Conservation (phyloP, 257 asterid species). For the Lantana camara region DNA sequence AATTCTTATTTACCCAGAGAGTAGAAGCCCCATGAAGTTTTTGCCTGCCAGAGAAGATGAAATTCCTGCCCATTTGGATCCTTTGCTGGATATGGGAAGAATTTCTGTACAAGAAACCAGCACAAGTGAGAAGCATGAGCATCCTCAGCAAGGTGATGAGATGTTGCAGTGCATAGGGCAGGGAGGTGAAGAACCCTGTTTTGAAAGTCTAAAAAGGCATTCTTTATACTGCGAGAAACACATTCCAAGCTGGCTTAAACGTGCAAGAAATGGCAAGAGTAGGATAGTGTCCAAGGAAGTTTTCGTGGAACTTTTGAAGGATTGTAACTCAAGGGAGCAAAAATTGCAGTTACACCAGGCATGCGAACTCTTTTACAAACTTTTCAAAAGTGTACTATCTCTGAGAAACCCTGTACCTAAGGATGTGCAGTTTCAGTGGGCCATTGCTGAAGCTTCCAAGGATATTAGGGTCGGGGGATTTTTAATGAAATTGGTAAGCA, state of each 20-base stretch:
- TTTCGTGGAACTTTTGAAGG: constrained; percentile 70
- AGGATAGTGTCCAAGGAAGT: constrained; percentile 95
- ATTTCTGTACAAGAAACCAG: constrained; percentile 35
- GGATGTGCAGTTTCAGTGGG: constrained; percentile 94
- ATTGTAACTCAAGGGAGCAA: constrained; percentile 73
- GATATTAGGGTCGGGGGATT: constrained; percentile 58
- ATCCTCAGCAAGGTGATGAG: constrained; percentile 43
- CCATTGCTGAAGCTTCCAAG: constrained; percentile 89
- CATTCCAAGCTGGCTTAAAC: constrained; percentile 97
- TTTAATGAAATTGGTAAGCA: constrained; percentile 63
- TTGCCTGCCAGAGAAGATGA: constrained; percentile 41
- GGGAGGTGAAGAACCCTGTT: constrained; percentile 57
- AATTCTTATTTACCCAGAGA: constrained; percentile 30
- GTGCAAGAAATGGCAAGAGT: constrained; percentile 96
- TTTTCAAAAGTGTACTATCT: constrained; percentile 78
- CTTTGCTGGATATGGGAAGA: constrained; percentile 47
- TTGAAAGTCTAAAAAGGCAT: constrained; percentile 74
- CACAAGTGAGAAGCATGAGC: constrained; percentile 43
- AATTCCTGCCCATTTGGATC: constrained; percentile 44
- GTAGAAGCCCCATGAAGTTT: constrained; percentile 38
- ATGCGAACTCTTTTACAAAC: constrained; percentile 89
- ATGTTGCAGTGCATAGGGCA: constrained; percentile 69
- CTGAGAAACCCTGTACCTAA: constrained; percentile 89
- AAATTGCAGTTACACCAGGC: constrained; percentile 81
- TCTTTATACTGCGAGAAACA: constrained; percentile 90